Evolutionary conservation across 176 grass and related monocot species (phyloP), one percentile per base, ranked within the genome.

Genomic region (Thalia dealbata): DNA sequence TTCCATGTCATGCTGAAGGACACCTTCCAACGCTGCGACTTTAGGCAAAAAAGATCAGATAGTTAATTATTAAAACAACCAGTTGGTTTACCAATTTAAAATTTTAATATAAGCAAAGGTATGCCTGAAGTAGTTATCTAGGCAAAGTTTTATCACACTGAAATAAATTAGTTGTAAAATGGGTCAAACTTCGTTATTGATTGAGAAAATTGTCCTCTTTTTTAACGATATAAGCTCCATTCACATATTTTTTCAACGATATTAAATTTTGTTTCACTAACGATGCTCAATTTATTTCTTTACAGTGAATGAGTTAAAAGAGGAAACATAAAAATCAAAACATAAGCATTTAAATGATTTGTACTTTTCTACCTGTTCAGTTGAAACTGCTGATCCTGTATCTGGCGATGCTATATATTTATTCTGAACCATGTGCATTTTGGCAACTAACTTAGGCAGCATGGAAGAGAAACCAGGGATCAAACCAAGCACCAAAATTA

Each of bases 1-100:
- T 99, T 93, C 95, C 87, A 99, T 72, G 93, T 67, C 74, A 84
- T 79, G 16, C 75, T 77, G 48, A 99, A 81, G 0, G 90, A 93
- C 14, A 93, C 45, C 29, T 91, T 91, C 87, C 95, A 91, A 45
- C 77, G 74, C 27, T 86, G 88, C 78, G 74, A 85, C 90, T 99
- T 55, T n/a, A n/a, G n/a, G n/a, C n/a, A n/a, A n/a, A n/a, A n/a
- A 67, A 79, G 55, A 59, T 73, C 29, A 46, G 76, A 74, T 67
- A 66, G 12, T 10, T 63, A 3, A 13, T 12, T 13, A 63, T 63
- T 23, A 63, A 63, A 26, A 63, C 25, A 27, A n/a, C 14, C 12
- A 24, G 3, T 13, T 28, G 7, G 26, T 13, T 28, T 11, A 63
- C 23, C 32, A 38, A 38, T 38, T 38, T 38, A 38, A 38, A 38